Evolutionary conservation across 768 basidiomycete species (phyloP).

Genomic region (Cystobasidium tubakii): DNA sequence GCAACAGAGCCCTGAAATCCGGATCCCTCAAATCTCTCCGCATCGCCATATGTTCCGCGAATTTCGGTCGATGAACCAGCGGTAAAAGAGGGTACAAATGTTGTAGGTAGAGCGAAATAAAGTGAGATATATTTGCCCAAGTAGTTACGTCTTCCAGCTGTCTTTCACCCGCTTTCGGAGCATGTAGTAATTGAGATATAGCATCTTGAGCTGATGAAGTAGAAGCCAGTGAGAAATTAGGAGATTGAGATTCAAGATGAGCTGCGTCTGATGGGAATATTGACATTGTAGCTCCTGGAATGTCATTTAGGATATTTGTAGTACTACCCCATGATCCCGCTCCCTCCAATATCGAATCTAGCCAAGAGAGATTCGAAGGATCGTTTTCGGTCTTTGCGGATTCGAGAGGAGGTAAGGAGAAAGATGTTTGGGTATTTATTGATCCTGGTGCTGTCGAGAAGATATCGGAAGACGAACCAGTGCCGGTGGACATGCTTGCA

Average conservation of each 20-base stretch:
- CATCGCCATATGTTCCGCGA: conserved; percentile 14
- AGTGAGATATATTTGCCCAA: conserved; percentile 6
- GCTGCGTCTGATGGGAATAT: not conserved
- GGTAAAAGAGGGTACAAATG: conserved; percentile 9
- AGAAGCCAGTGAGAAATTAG: not conserved
- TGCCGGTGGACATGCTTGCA: not conserved
- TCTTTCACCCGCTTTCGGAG: not conserved
- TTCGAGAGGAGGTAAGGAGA: not conserved
- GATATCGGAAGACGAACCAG: not conserved
- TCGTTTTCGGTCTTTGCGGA: not conserved
- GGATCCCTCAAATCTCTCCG: conserved; percentile 12
- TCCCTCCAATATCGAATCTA: conserved; percentile 22
- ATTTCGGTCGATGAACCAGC: conserved; percentile 15
- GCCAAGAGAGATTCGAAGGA: not conserved
- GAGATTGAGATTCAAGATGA: not conserved
- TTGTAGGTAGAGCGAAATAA: conserved; percentile 21
- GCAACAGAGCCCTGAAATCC: not conserved
- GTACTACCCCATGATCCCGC: not conserved
- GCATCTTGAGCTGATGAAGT: not conserved
- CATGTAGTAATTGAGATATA: not conserved
- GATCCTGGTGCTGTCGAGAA: not conserved
- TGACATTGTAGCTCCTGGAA: not conserved
- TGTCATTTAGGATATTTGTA: not conserved
- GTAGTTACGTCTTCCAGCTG: not conserved
- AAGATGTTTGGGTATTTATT: not conserved